phyloP scores from a whole-genome alignment of 2,329 filamentous ascomycete genomes.

The Alternaria rosae region DNA sequence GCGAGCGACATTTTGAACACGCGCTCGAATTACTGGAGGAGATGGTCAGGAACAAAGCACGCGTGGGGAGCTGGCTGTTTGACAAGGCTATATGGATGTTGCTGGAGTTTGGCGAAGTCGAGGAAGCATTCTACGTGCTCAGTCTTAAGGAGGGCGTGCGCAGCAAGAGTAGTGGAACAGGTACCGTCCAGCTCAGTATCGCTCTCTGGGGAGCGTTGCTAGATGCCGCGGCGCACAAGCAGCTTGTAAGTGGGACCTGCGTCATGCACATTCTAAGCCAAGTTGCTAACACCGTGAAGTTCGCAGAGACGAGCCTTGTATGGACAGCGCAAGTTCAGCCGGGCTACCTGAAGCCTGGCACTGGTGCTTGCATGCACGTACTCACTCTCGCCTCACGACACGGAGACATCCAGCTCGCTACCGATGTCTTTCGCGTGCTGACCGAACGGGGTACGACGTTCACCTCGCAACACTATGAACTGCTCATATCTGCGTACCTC shows the following conservation, averaged over 20 bases:
- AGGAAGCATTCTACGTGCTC: slow-evolving; percentile 77
- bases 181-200: slow-evolving; percentile 52
- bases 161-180: slow-evolving; percentile 10
- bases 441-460: slow-evolving; percentile 66
- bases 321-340: slow-evolving; percentile 74
- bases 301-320: slow-evolving; percentile 70
- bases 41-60: slow-evolving; percentile 65
- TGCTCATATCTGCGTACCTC: slow-evolving; percentile 75
- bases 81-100: slow-evolving; percentile 79
- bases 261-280: not conserved
- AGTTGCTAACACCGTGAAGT: slow-evolving; percentile 48
- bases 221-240: slow-evolving; percentile 72
- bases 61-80: slow-evolving; percentile 75
- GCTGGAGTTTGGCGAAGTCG: slow-evolving; percentile 74
- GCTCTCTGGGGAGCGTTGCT: slow-evolving; percentile 75
- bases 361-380: slow-evolving; percentile 71
- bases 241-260: slow-evolving; percentile 56
- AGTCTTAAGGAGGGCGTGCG: slow-evolving; percentile 47
- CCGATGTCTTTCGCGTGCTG: slow-evolving; percentile 73
- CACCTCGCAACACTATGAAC: slow-evolving; percentile 77
- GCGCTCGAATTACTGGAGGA: slow-evolving; percentile 74
- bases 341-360: slow-evolving; percentile 67
- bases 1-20: slow-evolving; percentile 83
- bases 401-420: slow-evolving; percentile 73
- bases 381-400: slow-evolving; percentile 74